These are phyloP conservation scores for Tolypocladium amazonense DNA, from an alignment of 2,329 filamentous ascomycete species.

Conservation along the genomic window DNA sequence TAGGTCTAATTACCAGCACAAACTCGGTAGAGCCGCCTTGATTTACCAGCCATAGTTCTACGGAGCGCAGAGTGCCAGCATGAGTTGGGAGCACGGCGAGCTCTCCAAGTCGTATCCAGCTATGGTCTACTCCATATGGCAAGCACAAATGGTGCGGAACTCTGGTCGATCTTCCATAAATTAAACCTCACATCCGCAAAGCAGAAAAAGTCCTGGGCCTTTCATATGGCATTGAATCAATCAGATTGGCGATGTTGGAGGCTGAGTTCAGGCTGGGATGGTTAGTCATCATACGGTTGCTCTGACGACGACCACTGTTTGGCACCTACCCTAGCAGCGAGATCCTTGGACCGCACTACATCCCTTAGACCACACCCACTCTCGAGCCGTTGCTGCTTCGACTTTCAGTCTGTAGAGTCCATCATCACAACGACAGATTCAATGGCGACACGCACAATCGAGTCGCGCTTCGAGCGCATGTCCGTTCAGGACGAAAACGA, in stretches of 20 bases:
- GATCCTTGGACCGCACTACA: neutral
- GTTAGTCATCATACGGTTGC: conserved; percentile 1
- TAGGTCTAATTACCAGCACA: neutral
- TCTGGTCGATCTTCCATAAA: neutral
- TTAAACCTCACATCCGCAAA: too few relatives aligned
- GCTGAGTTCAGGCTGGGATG: neutral
- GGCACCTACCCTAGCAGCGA: neutral
- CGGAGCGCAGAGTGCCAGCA: too few relatives aligned
- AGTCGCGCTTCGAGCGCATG: conserved; percentile 82
- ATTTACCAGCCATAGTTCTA: neutral
- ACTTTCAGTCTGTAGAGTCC: too few relatives aligned
- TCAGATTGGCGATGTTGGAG: neutral
- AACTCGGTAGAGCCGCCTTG: neutral
- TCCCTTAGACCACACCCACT: neutral
- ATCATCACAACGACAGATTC: neutral
- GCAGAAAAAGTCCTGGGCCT: too few relatives aligned
- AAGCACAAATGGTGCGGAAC: neutral
- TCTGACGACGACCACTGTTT: conserved; percentile 1
- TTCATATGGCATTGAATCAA: neutral
- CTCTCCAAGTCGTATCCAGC: neutral
- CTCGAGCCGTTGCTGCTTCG: neutral
- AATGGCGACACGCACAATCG: conserved; percentile 69
- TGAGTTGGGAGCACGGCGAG: neutral
- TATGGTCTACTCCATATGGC: neutral
- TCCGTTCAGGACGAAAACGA: conserved; percentile 86